Base-by-base conservation (phyloP, 164 flowering plant genomes). In the Euptelea pleiosperma region DNA sequence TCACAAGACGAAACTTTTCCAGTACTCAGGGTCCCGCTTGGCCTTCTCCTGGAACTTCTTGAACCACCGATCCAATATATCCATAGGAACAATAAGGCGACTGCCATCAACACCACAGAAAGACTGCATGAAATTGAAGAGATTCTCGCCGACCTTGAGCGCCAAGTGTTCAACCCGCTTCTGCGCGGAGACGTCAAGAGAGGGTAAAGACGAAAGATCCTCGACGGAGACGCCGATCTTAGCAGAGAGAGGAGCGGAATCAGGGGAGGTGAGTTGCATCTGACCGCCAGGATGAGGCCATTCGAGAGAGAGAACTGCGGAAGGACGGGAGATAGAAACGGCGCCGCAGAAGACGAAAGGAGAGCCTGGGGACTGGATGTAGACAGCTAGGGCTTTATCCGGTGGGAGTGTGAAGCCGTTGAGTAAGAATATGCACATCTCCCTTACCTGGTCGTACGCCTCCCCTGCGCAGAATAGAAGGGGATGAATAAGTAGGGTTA, bases 51-150 rank as follows among this genome's bases (percentile, higher is more conserved):
- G 95, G 71, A 94, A 94, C 79, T 94, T 94, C 79, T 88, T 91
- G 53, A 94, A 94, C 99, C 99, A 94, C 28, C 99, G 58, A 61
- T 94, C 96, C 71, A 94, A 55, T 37, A 94, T 94, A 63, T 94
- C 99, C 89, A 81, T 88, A 0, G 96, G 99, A 39, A 94, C 99
- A 1, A 91, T 72, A 45, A 94, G 70, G 48, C 75, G 79, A 24
- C 73, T 72, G n/a, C 96, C 97, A 57, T 94, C 97, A 4, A 88
- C 91, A 1, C 88, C 79, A 50, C 99, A 94, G 43, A 91, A 94
- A 6, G 95, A 86, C 78, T 94, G 99, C 99, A 94, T 94, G 62
- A 88, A 94, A 61, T 94, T 94, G 65, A 94, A 94, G 55, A 94
- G 67, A 57, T 91, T 94, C 79, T 94, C 97, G 33, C 99, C 99